Conservation (phyloP, 2,329 filamentous ascomycete species). For the Penicillium sp. region DNA sequence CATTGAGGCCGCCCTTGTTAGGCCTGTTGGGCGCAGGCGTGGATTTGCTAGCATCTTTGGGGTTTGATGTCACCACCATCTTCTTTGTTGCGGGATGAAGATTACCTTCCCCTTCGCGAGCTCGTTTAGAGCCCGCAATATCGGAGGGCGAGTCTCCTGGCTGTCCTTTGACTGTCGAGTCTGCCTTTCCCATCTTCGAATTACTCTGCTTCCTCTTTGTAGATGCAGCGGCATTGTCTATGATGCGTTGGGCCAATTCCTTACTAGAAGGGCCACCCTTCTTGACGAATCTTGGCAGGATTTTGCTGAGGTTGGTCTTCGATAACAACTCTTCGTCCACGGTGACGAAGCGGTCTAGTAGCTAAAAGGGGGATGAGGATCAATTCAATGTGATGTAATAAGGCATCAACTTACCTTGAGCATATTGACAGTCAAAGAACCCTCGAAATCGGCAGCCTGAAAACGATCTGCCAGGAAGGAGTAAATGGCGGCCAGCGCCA, state of each 20-base stretch:
- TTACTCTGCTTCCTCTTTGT: constrained; percentile 49
- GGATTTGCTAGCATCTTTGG: constrained; percentile 35
- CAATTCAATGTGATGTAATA: background rate
- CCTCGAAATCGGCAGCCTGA: constrained; percentile 53
- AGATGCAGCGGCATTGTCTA: constrained; percentile 52
- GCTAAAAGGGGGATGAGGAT: constrained; percentile 35
- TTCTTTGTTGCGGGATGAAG: constrained; percentile 43
- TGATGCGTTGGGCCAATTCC: constrained; percentile 58
- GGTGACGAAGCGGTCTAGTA: constrained; percentile 60
- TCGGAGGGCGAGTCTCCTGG: constrained; percentile 23
- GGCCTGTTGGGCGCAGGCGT: constrained; percentile 25
- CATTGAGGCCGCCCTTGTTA: constrained; percentile 35
- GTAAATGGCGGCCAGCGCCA: constrained; percentile 51
- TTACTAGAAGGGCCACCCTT: constrained; percentile 62
- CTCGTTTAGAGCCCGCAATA: constrained; percentile 41
- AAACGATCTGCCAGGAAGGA: constrained; percentile 55
- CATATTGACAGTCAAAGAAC: constrained; percentile 48
- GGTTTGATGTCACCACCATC: constrained; percentile 38
- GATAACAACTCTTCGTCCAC: constrained; percentile 62
- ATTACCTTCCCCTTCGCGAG: constrained; percentile 43
- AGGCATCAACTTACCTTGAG: constrained; percentile 45
- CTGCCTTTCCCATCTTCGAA: constrained; percentile 43
- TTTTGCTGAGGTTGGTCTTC: constrained; percentile 64
- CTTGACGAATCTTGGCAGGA: constrained; percentile 62
- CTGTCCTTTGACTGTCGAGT: constrained; percentile 31